Conservation (phyloP, 495 filamentous ascomycete species). For the Hypoxylon fragiforme region DNA sequence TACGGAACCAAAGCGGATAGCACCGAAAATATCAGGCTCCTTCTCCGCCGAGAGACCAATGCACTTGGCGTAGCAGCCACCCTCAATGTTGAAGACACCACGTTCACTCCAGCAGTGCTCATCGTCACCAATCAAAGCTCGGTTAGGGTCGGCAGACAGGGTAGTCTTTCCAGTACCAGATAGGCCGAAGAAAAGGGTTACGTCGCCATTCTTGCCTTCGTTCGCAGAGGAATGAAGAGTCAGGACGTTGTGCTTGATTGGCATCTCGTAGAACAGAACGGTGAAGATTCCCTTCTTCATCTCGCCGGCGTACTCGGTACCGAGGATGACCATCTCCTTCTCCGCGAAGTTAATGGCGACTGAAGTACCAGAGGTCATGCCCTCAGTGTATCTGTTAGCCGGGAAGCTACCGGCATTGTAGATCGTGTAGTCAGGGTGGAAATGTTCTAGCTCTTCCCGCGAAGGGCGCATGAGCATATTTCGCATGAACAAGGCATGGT, state of each 20-base stretch:
- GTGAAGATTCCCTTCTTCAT: constrained; percentile 99
- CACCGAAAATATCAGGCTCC: constrained; percentile 97
- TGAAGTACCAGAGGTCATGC: constrained; percentile 92
- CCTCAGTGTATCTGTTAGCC: constrained; percentile 95
- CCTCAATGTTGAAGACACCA: constrained; percentile 99
- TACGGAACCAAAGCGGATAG: constrained; percentile 95
- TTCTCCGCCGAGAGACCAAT: constrained; percentile 97
- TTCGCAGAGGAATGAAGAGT: constrained; percentile 96
- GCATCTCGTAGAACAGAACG: constrained; percentile 99
- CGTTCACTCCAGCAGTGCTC: constrained; percentile 99
- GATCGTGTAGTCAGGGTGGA: constrained; percentile 99
- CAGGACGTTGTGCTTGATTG: constrained; percentile 97
- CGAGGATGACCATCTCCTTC: constrained; percentile 94
- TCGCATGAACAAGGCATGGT: constrained; percentile 99
- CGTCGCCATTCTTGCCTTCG: constrained; percentile 83
- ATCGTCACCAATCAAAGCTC: constrained; percentile 94
- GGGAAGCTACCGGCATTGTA: constrained; percentile 99
- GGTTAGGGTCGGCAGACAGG: constrained; percentile 94
- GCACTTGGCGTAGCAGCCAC: constrained; percentile 99
- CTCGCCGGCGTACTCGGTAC: constrained; percentile 98
- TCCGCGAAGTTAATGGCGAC: constrained; percentile 82
- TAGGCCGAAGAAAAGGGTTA: constrained; percentile 98
- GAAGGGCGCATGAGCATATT: constrained; percentile 99
- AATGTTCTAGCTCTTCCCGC: constrained; percentile 87
- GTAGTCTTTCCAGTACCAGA: constrained; percentile 99